Percentiles rank a stretch among this genome's conserved stretches.
Evolutionary conservation across 202 grass and related monocot genomes (phyloP).

Genomic region (Alloteropsis angusta): DNA sequence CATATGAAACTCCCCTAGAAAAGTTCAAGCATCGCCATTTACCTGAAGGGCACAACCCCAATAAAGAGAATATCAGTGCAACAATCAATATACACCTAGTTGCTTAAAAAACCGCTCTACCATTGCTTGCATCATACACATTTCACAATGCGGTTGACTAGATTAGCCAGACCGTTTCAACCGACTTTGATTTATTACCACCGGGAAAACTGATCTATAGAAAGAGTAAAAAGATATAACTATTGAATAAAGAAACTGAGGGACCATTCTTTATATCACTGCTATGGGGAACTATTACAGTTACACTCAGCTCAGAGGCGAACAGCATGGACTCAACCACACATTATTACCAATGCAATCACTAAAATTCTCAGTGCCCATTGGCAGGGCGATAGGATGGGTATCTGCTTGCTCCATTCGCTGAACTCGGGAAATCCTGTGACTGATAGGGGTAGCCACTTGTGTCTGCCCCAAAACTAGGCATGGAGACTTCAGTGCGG

Average conservation of each 20-base stretch:
- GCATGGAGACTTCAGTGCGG: constrained; percentile 28
- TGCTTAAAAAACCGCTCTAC: background rate
- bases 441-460: constrained; percentile 50
- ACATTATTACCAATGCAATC: constrained; percentile 46
- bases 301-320: constrained; percentile 44
- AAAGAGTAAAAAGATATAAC: constrained; percentile 10
- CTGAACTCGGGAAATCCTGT: constrained; percentile 39
- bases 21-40: background rate
- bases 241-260: constrained; percentile 23
- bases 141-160: background rate
- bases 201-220: constrained; percentile 30
- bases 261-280: constrained; percentile 35
- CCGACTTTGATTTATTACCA: constrained; percentile 19
- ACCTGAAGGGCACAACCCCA: background rate
- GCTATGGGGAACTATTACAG: constrained; percentile 42
- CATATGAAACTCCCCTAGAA: background rate
- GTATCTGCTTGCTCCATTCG: constrained; percentile 36
- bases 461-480: constrained; percentile 36
- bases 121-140: background rate
- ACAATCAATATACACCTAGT: background rate
- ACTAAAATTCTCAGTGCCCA: constrained; percentile 52
- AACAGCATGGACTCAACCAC: constrained; percentile 33
- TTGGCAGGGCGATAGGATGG: constrained; percentile 53
- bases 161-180: background rate
- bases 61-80: background rate